Conservation (phyloP, 2,329 filamentous ascomycete genomes). For the Ceratocystis variospora region DNA sequence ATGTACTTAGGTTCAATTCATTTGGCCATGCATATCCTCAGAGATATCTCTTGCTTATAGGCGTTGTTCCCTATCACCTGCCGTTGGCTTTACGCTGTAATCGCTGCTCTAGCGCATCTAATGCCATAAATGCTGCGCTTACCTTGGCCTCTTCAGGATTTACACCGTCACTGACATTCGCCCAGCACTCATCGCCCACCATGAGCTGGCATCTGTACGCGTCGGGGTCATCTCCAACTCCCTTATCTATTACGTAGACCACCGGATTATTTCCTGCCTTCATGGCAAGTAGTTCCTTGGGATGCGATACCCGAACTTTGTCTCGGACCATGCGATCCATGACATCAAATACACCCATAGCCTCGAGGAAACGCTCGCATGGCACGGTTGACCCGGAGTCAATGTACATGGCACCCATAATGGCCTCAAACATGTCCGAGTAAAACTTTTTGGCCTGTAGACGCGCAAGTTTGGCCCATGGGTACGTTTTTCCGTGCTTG, state of each 20-base stretch:
- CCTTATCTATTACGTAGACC: conserved; percentile 47
- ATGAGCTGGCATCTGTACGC: conserved; percentile 35
- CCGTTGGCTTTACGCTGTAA: not conserved
- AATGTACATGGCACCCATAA: conserved; percentile 72
- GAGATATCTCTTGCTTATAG: too few relatives aligned
- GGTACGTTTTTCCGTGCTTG: conserved; percentile 42
- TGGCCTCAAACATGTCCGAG: conserved; percentile 68
- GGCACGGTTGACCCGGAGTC: conserved; percentile 51
- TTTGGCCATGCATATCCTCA: too few relatives aligned
- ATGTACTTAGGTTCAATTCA: too few relatives aligned
- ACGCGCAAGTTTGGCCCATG: conserved; percentile 58
- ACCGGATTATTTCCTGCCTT: not conserved
- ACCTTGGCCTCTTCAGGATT: conserved; percentile 40
- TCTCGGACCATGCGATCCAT: conserved; percentile 48
- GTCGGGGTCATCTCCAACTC: conserved; percentile 41
- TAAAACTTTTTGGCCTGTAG: conserved; percentile 62
- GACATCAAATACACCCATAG: conserved; percentile 50
- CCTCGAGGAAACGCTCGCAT: conserved; percentile 48
- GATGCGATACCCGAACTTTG: conserved; percentile 44
- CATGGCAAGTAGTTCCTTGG: conserved; percentile 39
- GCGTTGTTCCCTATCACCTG: not conserved
- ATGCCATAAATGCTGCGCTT: conserved; percentile 33
- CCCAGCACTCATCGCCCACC: conserved; percentile 36
- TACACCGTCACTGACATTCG: conserved; percentile 33
- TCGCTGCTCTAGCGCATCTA: not conserved